Percentiles rank a stretch among this genome's conserved stretches.
phyloP scores from a whole-genome alignment of 768 basidiomycete genomes.

The Clavulina sp. region DNA sequence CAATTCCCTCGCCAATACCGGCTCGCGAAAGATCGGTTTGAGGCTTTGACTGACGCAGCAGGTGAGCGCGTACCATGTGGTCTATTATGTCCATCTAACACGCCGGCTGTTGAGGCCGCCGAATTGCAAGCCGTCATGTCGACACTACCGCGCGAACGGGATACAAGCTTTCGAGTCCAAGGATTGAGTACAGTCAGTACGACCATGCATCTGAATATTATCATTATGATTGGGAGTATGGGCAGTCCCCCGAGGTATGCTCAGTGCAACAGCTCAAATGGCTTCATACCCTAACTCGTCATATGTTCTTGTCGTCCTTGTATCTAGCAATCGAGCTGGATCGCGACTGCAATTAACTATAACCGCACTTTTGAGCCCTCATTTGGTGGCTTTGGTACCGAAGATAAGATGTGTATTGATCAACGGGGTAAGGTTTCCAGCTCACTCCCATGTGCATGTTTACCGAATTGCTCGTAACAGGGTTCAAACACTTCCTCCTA shows the following conservation, averaged over 20 bases:
- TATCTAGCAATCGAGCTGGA: slow-evolving; percentile 15
- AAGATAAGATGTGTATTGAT: slow-evolving; percentile 37
- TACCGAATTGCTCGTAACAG: neutral
- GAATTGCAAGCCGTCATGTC: slow-evolving; percentile 30
- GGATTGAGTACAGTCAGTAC: slow-evolving; percentile 25
- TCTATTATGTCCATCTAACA: neutral
- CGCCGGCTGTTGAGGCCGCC: slow-evolving; percentile 26
- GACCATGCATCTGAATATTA: slow-evolving; percentile 42
- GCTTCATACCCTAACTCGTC: too few relatives aligned
- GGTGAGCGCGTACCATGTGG: neutral
- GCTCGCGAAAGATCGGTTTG: neutral
- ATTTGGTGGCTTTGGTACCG: slow-evolving; percentile 40
- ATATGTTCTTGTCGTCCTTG: too few relatives aligned
- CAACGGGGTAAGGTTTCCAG: slow-evolving; percentile 27
- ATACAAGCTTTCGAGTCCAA: slow-evolving; percentile 33
- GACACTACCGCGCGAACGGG: slow-evolving; percentile 38
- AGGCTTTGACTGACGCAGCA: neutral
- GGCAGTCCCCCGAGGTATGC: slow-evolving; percentile 43
- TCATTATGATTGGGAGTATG: slow-evolving; percentile 34
- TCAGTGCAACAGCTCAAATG: too few relatives aligned
- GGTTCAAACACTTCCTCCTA: slow-evolving; percentile 36
- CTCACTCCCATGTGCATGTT: neutral
- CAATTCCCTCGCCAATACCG: neutral
- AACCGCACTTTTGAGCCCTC: slow-evolving; percentile 39
- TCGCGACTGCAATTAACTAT: slow-evolving; percentile 26